A percentile compares a stretch with the other conserved stretches of the same genome.
Conservation (phyloP, 2,329 filamentous ascomycete genomes). For the Colletotrichum gloeosporioides region DNA sequence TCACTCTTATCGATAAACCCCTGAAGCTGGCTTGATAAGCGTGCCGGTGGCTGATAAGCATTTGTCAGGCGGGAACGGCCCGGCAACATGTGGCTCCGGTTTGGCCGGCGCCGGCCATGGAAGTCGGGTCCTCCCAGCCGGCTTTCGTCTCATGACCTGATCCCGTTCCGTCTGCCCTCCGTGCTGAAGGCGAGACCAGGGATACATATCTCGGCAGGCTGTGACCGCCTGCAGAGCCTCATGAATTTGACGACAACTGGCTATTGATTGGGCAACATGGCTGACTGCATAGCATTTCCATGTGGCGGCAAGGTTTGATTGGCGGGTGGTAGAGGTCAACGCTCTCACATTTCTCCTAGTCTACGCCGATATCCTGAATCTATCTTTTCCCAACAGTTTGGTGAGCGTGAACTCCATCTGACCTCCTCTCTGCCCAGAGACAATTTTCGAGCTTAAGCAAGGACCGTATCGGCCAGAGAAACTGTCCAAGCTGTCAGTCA, state of each 20-base stretch:
- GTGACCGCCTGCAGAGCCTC: not conserved
- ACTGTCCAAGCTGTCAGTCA: slow-evolving; percentile 34
- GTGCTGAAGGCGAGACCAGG: not conserved
- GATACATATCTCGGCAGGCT: not conserved
- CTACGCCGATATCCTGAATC: not conserved
- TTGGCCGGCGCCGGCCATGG: not conserved
- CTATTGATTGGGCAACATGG: not conserved
- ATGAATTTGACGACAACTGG: not conserved
- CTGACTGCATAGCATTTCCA: not conserved
- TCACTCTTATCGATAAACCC: slow-evolving; percentile 3
- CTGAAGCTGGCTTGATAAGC: not conserved
- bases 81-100: slow-evolving; percentile 1
- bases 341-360: not conserved
- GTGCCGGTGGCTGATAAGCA: not conserved
- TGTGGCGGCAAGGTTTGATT: not conserved
- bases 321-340: not conserved
- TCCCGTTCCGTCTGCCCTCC: not conserved
- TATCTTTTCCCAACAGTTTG: not conserved
- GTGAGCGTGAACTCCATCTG: not conserved
- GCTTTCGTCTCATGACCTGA: not conserved
- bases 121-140: not conserved
- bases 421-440: not conserved
- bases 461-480: slow-evolving; percentile 56
- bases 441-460: slow-evolving; percentile 33
- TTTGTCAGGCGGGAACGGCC: slow-evolving; percentile 18